Evolutionary conservation across 495 filamentous ascomycete species (phyloP), one percentile per base, ranked within the genome.

Genomic region (Talaromyces ruber): DNA sequence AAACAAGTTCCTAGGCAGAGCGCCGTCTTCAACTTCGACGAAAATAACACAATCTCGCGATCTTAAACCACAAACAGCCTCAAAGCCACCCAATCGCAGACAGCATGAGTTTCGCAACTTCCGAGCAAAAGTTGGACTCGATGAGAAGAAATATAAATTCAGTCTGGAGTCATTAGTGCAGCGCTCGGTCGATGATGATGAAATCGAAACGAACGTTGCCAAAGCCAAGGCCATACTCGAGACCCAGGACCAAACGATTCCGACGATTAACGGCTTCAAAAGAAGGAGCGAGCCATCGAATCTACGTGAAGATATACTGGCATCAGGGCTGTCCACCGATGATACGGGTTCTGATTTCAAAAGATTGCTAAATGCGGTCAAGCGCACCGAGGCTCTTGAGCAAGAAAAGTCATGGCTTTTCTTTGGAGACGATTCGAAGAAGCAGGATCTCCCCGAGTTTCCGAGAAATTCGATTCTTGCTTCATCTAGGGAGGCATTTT

Each of bases 331-430:
- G 24, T 64, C 75, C 11, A 77, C 80, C n/a, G 71, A 80, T 3
- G 79, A 83, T 53, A 81, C 85, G 59, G 84, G 81, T 29, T 72
- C 78, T 25, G 80, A 84, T 54, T 71, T 81, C 3, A 75, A 76
- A 55, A 87, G 85, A 70, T 72, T 94, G 7, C 74, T 87, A 37
- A 80, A 82, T 59, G 91, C 91, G 37, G 81, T 95, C 34, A 81
- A 85, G 64, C 82, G 92, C 64, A 93, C 89, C 8, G 88, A 92
- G 61, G 87, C 87, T 9, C 81, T 85, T 43, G 79, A 82, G 16
- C 66, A 80, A 14, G 80, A 82, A 21, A 83, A 79, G 43, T 70
- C 76, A 18, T 93, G 85, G 82, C 84, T 82, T 56, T 94, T 95
- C 70, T 89, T 91, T 65, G 75, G 81, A 22, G 59, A 71, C 29